Conservation (phyloP, 2,329 filamentous ascomycete genomes). For the Apiospora aurea region DNA sequence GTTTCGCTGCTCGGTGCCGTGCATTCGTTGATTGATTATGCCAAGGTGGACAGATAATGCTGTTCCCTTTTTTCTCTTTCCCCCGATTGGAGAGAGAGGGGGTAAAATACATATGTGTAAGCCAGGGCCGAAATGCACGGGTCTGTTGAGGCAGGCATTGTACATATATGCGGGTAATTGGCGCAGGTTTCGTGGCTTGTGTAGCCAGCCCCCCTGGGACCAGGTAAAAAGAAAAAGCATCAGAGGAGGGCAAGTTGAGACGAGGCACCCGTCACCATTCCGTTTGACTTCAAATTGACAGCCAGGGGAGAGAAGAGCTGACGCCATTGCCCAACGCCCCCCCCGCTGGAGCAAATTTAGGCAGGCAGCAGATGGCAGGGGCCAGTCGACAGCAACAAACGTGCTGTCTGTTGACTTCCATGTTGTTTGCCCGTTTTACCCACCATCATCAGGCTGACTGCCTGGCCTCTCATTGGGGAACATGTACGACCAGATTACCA, state of each 20-base stretch:
- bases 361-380: background rate
- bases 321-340: background rate
- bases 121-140: background rate
- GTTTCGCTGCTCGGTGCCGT: slow-evolving; percentile 14
- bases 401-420: background rate
- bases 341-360: background rate
- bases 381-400: background rate
- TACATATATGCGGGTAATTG: background rate
- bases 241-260: slow-evolving; percentile 1
- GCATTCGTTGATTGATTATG: background rate
- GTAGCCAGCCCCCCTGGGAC: background rate
- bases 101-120: background rate
- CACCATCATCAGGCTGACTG: background rate
- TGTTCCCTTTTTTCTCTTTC: background rate
- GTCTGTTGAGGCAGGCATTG: background rate
- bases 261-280: background rate
- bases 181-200: background rate
- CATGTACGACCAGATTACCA: background rate
- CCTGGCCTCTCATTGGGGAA: slow-evolving; percentile 13
- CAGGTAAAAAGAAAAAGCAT: background rate
- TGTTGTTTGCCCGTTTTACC: background rate
- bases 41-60: slow-evolving; percentile 3
- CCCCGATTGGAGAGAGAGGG: too few relatives aligned
- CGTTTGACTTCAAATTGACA: background rate
- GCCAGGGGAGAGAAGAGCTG: background rate